Evolutionary conservation across 2,329 filamentous ascomycete species (phyloP), one percentile per base, ranked within the genome.

Genomic region (Zarea fungicola): DNA sequence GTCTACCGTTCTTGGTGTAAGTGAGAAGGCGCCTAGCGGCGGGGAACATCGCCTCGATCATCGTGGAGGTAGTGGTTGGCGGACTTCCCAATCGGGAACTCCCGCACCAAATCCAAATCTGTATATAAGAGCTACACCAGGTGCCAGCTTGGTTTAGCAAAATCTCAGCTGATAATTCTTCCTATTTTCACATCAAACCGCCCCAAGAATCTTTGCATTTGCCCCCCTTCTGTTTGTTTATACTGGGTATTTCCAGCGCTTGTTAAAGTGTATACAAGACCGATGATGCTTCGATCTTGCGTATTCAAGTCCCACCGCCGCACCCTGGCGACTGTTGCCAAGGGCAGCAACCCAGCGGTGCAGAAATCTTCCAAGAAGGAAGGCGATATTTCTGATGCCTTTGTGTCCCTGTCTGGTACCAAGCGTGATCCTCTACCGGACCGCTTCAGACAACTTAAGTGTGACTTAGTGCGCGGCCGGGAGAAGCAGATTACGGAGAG

Each of bases 351-450:
- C 23, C 51, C 56, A 6, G 32, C 55, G 2, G 41, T 42, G 7
- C 52, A 51, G n/a, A 51, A 25, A 25, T 44, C 55, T 9, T 16
- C 55, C 11, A 81, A 80, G 55, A 72, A 75, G 32, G 77, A 80
- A 55, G 81, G 81, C 3, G 75, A 83, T 54, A 84, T 85, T 28
- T 81, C 80, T 0, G 79, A 81, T 44, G 67, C 79, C 1, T 85
- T 85, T 50, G 74, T 75, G 0, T 84, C 81, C 0, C 65, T 85
- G 2, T 80, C 78, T 0, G 77, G 77, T 0, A 60, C 59, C 2
- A 58, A 66, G 7, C 58, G 65, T 5, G 58, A 64, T 10, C 72
- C 76, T 0, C 67, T 85, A 0, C 80, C 80, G 0, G 67, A 74
- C 50, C 68, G 77, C 0, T 85, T 79, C 56, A 71, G 78, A 7